A percentile compares a stretch with the other conserved stretches of the same genome.
Conservation (phyloP, 2,329 filamentous ascomycete species). For the Aspergillus pseudoterreus region DNA sequence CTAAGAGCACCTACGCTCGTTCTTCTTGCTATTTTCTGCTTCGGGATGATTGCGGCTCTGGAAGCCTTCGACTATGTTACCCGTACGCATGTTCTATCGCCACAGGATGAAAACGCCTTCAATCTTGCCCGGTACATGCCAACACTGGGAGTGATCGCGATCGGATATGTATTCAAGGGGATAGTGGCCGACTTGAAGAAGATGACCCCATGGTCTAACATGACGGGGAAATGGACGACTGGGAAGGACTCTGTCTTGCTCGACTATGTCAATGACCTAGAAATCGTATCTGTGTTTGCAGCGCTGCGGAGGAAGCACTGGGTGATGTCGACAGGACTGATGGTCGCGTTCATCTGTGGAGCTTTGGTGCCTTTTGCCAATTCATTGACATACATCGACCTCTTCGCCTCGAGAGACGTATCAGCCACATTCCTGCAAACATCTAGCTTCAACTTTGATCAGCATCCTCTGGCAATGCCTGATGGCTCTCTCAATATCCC, state of each 20-base stretch:
- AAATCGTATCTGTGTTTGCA: slow-evolving; percentile 4
- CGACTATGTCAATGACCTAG: slow-evolving; percentile 5
- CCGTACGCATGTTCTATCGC: not conserved
- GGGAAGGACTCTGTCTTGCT: slow-evolving; percentile 1
- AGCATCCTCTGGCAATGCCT: slow-evolving; percentile 1
- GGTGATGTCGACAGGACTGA: not conserved
- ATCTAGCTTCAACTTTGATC: not conserved
- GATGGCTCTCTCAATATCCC: not conserved
- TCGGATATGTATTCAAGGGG: not conserved
- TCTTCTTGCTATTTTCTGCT: not conserved
- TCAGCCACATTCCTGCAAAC: slow-evolving; percentile 2
- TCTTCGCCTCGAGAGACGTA: not conserved
- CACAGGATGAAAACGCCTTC: not conserved
- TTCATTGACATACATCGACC: not conserved
- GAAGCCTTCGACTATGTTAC: not conserved
- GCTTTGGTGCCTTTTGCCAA: slow-evolving; percentile 3
- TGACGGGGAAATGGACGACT: slow-evolving; percentile 4
- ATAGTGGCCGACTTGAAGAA: slow-evolving; percentile 1
- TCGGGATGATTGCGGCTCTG: not conserved
- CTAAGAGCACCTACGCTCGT: not conserved
- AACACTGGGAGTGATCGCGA: not conserved
- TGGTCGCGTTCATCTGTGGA: slow-evolving; percentile 2
- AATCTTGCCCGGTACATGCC: not conserved
- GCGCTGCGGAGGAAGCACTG: slow-evolving; percentile 5
- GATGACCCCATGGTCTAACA: slow-evolving; percentile 5